Evolutionary conservation across 495 filamentous ascomycete genomes (phyloP).

Genomic region (Podospora comata): DNA sequence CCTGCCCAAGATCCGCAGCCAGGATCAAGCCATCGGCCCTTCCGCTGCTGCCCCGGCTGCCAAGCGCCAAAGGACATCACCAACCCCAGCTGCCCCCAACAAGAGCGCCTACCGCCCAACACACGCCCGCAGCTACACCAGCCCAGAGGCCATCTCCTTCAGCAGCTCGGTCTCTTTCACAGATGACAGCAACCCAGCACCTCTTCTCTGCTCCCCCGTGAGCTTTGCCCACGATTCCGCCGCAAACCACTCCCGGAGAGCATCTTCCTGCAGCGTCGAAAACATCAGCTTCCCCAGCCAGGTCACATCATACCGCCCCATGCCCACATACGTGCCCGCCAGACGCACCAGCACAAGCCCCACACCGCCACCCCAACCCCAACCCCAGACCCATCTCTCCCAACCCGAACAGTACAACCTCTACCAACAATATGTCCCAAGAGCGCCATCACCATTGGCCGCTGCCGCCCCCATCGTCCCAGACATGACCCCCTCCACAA

Average conservation of each 20-base stretch:
- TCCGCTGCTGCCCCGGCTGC: slow-evolving; percentile 30
- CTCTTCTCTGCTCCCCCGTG: slow-evolving; percentile 63
- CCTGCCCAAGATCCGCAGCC: slow-evolving; percentile 80
- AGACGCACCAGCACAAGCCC: slow-evolving; percentile 34
- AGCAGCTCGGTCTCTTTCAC: slow-evolving; percentile 45
- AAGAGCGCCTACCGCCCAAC: slow-evolving; percentile 43
- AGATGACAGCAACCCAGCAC: slow-evolving; percentile 36
- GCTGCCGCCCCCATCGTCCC: slow-evolving; percentile 38
- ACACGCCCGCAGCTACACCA: slow-evolving; percentile 64
- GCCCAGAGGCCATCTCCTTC: slow-evolving; percentile 55
- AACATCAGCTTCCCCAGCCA: slow-evolving; percentile 61
- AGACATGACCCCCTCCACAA: slow-evolving; percentile 57
- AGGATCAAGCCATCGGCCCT: slow-evolving; percentile 68
- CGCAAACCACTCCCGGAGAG: slow-evolving; percentile 55
- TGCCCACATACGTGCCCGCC: slow-evolving; percentile 63
- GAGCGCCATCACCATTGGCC: slow-evolving; percentile 50
- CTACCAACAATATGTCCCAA: slow-evolving; percentile 42
- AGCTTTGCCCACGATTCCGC: slow-evolving; percentile 52
- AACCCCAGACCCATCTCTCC: slow-evolving; percentile 32
- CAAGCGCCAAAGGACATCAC: slow-evolving; percentile 42
- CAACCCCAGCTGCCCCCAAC: slow-evolving; percentile 30
- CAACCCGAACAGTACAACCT: slow-evolving; percentile 42
- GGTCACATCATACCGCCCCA: slow-evolving; percentile 57
- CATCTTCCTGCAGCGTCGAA: slow-evolving; percentile 68
- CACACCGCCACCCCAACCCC: slow-evolving; percentile 29